Percentiles rank a stretch among this genome's conserved stretches.
Conservation (phyloP, 2,329 filamentous ascomycete genomes). For the Trichoderma sp. region DNA sequence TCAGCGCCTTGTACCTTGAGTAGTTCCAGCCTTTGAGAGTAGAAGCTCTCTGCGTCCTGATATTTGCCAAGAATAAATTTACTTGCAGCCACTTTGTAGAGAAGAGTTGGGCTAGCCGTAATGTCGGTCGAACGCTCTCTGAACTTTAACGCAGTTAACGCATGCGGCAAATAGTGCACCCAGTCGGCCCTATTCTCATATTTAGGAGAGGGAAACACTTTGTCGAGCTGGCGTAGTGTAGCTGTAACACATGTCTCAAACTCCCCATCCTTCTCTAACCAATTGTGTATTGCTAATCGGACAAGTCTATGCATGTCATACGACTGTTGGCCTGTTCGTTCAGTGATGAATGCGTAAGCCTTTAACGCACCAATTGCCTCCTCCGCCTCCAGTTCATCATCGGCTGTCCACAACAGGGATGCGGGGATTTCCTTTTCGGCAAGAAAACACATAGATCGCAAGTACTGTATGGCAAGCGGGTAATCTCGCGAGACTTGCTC, state of each 20-base stretch:
- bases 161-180: not conserved
- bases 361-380: constrained; percentile 34
- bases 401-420: constrained; percentile 33
- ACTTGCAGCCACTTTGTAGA: constrained; percentile 1
- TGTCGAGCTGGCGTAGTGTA: not conserved
- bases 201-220: not conserved
- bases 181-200: not conserved
- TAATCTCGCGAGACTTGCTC: constrained; percentile 35
- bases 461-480: constrained; percentile 36
- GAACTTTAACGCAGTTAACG: not conserved
- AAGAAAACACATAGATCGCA: constrained; percentile 39
- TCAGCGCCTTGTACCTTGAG: too few relatives aligned
- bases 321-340: constrained; percentile 29
- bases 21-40: too few relatives aligned
- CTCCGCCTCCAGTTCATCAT: not conserved
- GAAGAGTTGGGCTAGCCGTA: not conserved
- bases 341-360: constrained; percentile 40
- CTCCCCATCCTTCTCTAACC: constrained; percentile 32
- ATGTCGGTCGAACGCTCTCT: not conserved
- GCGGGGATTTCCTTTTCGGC: constrained; percentile 39
- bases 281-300: constrained; percentile 38
- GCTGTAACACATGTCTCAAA: not conserved
- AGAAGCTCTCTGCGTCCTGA: constrained; percentile 32
- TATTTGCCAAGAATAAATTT: constrained; percentile 16
- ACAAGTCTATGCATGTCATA: constrained; percentile 43